Evolutionary conservation across 768 basidiomycete genomes (phyloP), one percentile per base, ranked within the genome.

Genomic region (Galerina sulciceps): DNA sequence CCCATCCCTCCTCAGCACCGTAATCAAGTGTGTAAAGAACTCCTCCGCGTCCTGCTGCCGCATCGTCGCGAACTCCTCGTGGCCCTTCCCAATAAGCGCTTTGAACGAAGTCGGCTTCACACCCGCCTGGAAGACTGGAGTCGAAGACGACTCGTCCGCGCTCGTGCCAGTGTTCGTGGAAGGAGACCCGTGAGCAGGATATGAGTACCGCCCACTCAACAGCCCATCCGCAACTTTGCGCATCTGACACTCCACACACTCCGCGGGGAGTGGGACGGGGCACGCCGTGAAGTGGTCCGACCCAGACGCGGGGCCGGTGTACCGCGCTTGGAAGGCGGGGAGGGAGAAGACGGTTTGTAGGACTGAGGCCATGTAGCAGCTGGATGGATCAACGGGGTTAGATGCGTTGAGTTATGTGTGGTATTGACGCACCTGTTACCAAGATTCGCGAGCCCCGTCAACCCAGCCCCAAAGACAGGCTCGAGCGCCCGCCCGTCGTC

Each of bases 301-400:
- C 14, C n/a, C 11, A 2, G 47, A 13, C 8, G 63, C 61, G 2
- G 64, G 57, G n/a, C 70, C 64, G 57, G 78, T 75, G 76, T 97
- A 99, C 9, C 91, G 86, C 2, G 77, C 68, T 62, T 86, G 85
- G 80, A 97, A 99, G 0, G 84, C 65, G 0, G 88, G 82, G 2
- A 99, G 82, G 2, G 94, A 79, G 76, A 97, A 96, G 1, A 98
- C 63, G 0, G 86, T 84, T 74, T 99, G 96, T 0, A 99, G 73
- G 10, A 94, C 89, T 0, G 95, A 97, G 1, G 96, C 93, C 88
- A 99, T 96, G 77, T 99, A 99, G 73, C 96, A 99, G 70, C 95
- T 60, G 26, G n/a, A n/a, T n/a, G n/a, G n/a, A 26, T 6, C 14
- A 50, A 10, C 18, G 14, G 14, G 13, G 14, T 26, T 22, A 56